These are phyloP conservation scores for Amoeboaphelidium protococcarum DNA, from an alignment of 371 early-diverging fungal species.

Conservation along the genomic window DNA sequence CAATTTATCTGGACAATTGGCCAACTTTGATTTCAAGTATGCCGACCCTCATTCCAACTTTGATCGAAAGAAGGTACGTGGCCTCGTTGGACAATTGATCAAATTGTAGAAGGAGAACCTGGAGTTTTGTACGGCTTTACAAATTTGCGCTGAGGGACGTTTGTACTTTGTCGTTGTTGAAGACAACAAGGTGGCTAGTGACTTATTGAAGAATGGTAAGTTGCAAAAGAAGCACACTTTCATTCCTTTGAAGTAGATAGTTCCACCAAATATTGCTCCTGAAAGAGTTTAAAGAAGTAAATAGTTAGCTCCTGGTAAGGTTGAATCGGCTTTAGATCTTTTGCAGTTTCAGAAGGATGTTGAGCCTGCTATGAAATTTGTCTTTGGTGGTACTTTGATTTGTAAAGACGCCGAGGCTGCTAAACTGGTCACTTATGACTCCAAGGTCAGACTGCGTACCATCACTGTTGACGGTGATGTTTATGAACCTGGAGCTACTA, in stretches of 20 bases:
- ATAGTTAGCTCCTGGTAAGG: conserved; percentile 30
- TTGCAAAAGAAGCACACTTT: conserved; percentile 67
- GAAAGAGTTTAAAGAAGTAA: conserved; percentile 14
- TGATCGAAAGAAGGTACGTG: conserved; percentile 64
- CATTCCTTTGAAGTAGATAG: conserved; percentile 93
- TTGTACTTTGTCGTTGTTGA: conserved; percentile 87
- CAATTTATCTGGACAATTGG: conserved; percentile 10
- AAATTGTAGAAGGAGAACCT: conserved; percentile 27
- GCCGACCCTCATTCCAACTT: conserved; percentile 22
- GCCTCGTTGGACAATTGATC: conserved; percentile 69
- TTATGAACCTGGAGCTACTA: conserved; percentile 91
- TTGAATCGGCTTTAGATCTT: conserved; percentile 50
- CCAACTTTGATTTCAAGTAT: conserved; percentile 13
- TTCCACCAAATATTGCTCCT: conserved; percentile 26
- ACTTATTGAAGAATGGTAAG: conserved; percentile 48
- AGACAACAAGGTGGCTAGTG: conserved; percentile 57
- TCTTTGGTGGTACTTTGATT: conserved; percentile 82
- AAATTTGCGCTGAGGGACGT: conserved; percentile 74
- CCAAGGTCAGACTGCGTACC: conserved; percentile 41
- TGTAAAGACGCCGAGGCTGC: conserved; percentile 69
- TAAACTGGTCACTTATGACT: conserved; percentile 63
- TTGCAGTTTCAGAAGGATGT: conserved; percentile 53
- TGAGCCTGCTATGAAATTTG: conserved; percentile 64
- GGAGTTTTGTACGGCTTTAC: conserved; percentile 47
- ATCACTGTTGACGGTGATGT: conserved; percentile 96